Conservation (phyloP, 768 basidiomycete genomes). For the Mycena galopus region DNA sequence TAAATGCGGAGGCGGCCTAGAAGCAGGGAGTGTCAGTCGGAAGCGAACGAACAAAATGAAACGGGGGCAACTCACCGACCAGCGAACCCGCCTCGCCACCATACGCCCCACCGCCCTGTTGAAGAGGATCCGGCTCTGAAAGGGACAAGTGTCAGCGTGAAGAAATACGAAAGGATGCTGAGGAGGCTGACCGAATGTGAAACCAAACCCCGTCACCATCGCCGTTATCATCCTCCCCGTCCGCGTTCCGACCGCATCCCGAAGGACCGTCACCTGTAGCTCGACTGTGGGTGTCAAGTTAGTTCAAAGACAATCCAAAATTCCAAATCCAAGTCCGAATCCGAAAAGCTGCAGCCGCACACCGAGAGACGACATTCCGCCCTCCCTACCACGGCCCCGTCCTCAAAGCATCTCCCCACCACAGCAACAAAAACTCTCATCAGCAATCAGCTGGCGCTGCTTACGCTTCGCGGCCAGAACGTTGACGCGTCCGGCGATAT, state of each 20-base stretch:
- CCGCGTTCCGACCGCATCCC: slow-evolving; percentile 2
- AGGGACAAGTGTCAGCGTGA: neutral
- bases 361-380: too few species aligned
- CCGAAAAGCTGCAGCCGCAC: too few species aligned
- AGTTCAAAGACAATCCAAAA: neutral
- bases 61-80: neutral
- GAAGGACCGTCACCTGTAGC: slow-evolving; percentile 7
- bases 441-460: too few species aligned
- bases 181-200: neutral
- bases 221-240: too few species aligned
- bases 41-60: too few species aligned
- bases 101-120: neutral
- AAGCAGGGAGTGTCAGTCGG: too few species aligned
- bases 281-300: neutral
- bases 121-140: neutral
- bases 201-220: neutral
- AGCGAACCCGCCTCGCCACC: neutral
- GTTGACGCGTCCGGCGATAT: neutral
- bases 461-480: slow-evolving; percentile 6
- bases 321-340: too few species aligned
- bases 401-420: too few species aligned
- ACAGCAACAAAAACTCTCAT: too few species aligned
- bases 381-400: too few species aligned
- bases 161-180: neutral
- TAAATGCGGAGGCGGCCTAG: too few species aligned